Evolutionary conservation across 2,329 filamentous ascomycete genomes (phyloP).

Genomic region (Botrytis pseudocinerea): DNA sequence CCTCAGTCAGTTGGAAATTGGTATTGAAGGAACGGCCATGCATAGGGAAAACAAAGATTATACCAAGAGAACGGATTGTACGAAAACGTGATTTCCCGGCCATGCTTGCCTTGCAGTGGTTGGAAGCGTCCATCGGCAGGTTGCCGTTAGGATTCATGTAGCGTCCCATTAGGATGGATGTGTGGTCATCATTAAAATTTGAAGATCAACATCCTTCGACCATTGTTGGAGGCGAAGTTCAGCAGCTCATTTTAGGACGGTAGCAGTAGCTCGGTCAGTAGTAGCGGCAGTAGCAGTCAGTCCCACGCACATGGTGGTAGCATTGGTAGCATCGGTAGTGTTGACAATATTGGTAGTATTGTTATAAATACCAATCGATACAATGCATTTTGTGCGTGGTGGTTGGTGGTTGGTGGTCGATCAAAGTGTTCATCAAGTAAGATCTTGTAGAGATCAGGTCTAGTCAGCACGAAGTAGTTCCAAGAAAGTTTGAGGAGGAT

Average conservation of each 20-base stretch:
- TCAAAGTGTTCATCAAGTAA: neutral
- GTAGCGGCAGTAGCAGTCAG: neutral
- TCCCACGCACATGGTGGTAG: neutral
- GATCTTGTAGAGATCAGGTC: neutral
- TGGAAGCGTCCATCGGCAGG: neutral
- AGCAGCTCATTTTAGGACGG: slow-evolving; percentile 4
- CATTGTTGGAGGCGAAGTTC: slow-evolving; percentile 3
- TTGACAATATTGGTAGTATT: neutral
- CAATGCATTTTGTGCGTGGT: neutral
- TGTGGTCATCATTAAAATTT: slow-evolving; percentile 23
- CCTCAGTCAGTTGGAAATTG: neutral
- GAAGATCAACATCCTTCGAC: slow-evolving; percentile 17
- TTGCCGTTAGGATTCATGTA: slow-evolving; percentile 15
- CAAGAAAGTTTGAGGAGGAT: neutral
- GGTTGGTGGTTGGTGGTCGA: neutral
- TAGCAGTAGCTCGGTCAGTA: neutral
- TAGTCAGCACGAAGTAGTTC: neutral
- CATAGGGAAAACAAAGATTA: neutral
- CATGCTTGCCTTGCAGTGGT: neutral
- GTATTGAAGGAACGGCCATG: neutral
- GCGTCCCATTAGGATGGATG: slow-evolving; percentile 16
- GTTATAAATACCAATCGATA: neutral
- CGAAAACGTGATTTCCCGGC: slow-evolving; percentile 2
- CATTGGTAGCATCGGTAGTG: neutral
- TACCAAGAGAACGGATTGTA: neutral